Evolutionary conservation across 164 flowering plant genomes (phyloP).

Genomic region (Hamamelis virginiana): DNA sequence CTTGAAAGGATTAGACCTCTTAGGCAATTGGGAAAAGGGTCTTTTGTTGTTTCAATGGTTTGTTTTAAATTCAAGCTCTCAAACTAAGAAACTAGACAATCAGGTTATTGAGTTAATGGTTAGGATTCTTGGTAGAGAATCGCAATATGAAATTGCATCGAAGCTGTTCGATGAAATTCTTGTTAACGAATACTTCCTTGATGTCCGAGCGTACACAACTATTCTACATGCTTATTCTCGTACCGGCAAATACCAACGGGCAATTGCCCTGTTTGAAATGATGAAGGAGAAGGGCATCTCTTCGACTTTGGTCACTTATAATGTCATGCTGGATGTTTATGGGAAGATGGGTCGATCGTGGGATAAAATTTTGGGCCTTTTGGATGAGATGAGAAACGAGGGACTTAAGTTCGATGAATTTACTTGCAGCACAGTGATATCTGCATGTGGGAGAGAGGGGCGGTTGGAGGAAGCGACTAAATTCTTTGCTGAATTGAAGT

Average conservation of each 20-base stretch:
- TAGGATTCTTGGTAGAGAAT: constrained; percentile 69
- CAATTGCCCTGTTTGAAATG: constrained; percentile 49
- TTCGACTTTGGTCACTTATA: constrained; percentile 80
- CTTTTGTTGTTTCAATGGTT: constrained; percentile 74
- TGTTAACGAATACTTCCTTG: constrained; percentile 55
- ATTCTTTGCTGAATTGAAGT: constrained; percentile 60
- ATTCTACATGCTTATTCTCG: constrained; percentile 70
- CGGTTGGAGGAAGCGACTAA: constrained; percentile 65
- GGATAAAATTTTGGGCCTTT: constrained; percentile 54
- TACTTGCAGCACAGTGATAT: constrained; percentile 86
- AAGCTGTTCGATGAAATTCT: constrained; percentile 70
- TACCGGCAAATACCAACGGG: constrained; percentile 52
- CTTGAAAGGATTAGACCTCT: constrained; percentile 62
- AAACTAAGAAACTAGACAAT: constrained; percentile 28
- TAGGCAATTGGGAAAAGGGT: constrained; percentile 66
- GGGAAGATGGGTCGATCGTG: constrained; percentile 91
- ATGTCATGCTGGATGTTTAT: constrained; percentile 87
- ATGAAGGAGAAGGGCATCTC: constrained; percentile 56
- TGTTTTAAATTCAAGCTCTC: constrained; percentile 20
- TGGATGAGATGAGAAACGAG: constrained; percentile 69
- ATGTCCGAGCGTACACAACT: constrained; percentile 68
- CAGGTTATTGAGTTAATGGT: constrained; percentile 58
- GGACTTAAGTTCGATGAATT: constrained; percentile 82
- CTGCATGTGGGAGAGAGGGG: constrained; percentile 93
- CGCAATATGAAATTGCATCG: constrained; percentile 59